A percentile compares a stretch with the other conserved stretches of the same genome.
These are phyloP conservation scores for Dothidotthia symphoricarpi DNA, from an alignment of 2,329 filamentous ascomycete genomes.

Conservation along the genomic window DNA sequence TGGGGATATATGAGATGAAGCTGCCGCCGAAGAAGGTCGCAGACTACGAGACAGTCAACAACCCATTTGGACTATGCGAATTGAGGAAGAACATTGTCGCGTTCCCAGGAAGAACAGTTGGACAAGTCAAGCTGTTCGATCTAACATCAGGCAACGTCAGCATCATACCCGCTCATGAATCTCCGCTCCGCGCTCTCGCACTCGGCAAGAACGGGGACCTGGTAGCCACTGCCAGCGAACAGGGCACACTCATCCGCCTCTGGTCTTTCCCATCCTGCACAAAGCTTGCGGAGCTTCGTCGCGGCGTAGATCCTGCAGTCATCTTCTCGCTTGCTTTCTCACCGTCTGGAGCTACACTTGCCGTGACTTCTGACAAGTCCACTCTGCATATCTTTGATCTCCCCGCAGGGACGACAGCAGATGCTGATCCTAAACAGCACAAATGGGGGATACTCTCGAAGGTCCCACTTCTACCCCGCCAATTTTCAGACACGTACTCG, in stretches of 20 bases:
- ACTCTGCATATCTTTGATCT: slow-evolving; percentile 94
- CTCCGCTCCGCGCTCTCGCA: slow-evolving; percentile 72
- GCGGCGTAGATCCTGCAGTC: slow-evolving; percentile 82
- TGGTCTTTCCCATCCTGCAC: slow-evolving; percentile 79
- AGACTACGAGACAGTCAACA: slow-evolving; percentile 82
- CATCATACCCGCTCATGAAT: slow-evolving; percentile 88
- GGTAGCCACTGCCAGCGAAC: slow-evolving; percentile 87
- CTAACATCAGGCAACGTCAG: slow-evolving; percentile 76
- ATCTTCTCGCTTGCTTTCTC: slow-evolving; percentile 89
- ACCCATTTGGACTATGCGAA: slow-evolving; percentile 76
- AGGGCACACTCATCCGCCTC: slow-evolving; percentile 85
- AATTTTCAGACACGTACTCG: slow-evolving; percentile 88
- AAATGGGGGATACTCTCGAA: slow-evolving; percentile 86
- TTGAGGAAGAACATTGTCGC: slow-evolving; percentile 71
- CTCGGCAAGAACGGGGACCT: slow-evolving; percentile 78
- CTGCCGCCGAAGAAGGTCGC: slow-evolving; percentile 68
- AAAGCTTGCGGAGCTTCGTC: slow-evolving; percentile 77
- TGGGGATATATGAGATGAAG: slow-evolving; percentile 77
- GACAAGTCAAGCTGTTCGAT: slow-evolving; percentile 87
- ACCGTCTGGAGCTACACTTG: slow-evolving; percentile 73
- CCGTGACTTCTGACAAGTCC: slow-evolving; percentile 94
- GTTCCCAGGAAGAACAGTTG: slow-evolving; percentile 82
- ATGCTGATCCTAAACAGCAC: slow-evolving; percentile 28
- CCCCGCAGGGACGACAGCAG: slow-evolving; percentile 42
- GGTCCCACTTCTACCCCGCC: slow-evolving; percentile 77